These are phyloP conservation scores for Salix exigua DNA, from an alignment of 345 rosid genomes.

Conservation along the genomic window DNA sequence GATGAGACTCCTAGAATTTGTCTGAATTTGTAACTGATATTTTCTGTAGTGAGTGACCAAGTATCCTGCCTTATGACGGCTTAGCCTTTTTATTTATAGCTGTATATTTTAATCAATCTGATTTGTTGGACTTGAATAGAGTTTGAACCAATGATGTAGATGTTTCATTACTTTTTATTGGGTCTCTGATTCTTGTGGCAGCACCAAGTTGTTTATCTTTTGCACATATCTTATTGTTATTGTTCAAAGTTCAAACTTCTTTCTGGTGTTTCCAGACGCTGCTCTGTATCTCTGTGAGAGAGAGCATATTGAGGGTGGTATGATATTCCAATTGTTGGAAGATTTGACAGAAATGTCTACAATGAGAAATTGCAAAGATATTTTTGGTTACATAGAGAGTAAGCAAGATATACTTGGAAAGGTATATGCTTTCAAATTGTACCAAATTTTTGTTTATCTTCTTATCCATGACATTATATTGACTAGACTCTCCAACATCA, in stretches of 20 bases:
- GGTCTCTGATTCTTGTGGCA: background rate
- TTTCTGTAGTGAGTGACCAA: background rate
- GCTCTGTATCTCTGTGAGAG: conserved; percentile 94
- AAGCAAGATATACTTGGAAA: conserved; percentile 92
- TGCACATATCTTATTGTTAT: background rate
- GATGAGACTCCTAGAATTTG: background rate
- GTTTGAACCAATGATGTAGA: background rate
- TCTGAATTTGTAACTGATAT: background rate
- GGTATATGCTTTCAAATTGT: conserved; percentile 34
- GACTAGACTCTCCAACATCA: background rate
- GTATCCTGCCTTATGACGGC: background rate
- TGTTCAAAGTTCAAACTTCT: background rate
- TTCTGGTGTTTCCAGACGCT: conserved; percentile 45
- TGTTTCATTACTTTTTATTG: background rate
- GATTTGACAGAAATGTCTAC: conserved; percentile 99
- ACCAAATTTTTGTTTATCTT: background rate
- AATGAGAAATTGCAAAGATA: conserved; percentile 89
- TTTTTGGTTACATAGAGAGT: conserved; percentile 88
- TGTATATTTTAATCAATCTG: background rate
- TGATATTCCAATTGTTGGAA: conserved; percentile 95
- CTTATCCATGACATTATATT: background rate
- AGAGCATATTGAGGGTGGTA: conserved; percentile 96
- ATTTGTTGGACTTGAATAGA: background rate
- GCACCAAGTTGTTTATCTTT: background rate
- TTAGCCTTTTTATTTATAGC: background rate